These are phyloP conservation scores for Tricholoma flavovirens DNA, from an alignment of 768 basidiomycete genomes.

Conservation along the genomic window DNA sequence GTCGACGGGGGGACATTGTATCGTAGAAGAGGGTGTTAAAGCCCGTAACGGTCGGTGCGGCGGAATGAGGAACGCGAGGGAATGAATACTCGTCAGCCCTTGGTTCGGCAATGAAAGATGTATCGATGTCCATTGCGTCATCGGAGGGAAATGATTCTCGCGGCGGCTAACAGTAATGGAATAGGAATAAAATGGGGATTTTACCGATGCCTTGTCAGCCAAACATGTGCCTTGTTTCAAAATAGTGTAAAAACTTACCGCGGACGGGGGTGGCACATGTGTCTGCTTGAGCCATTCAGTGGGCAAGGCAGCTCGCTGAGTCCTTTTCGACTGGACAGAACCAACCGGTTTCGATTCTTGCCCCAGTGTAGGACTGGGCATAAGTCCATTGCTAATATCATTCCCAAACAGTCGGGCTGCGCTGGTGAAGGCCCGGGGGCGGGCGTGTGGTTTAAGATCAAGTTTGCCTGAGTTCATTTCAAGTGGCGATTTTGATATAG, in stretches of 20 bases:
- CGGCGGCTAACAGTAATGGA: slow-evolving; percentile 27
- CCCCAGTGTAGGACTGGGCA: slow-evolving; percentile 27
- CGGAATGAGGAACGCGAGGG: slow-evolving; percentile 38
- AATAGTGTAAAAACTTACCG: slow-evolving; percentile 18
- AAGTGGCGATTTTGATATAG: slow-evolving; percentile 18
- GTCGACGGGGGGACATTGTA: slow-evolving; percentile 43
- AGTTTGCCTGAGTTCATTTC: slow-evolving; percentile 1
- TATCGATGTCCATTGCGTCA: slow-evolving; percentile 81
- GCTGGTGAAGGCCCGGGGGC: slow-evolving; percentile 64
- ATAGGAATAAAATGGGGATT: not conserved
- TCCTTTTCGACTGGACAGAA: slow-evolving; percentile 46
- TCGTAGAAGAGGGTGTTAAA: slow-evolving; percentile 61
- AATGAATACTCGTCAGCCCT: slow-evolving; percentile 23
- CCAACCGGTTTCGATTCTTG: slow-evolving; percentile 27
- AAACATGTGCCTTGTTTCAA: not conserved
- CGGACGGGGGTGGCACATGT: slow-evolving; percentile 17
- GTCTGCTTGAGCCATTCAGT: slow-evolving; percentile 47
- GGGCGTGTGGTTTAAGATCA: slow-evolving; percentile 24
- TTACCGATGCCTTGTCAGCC: not conserved
- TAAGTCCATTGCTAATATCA: slow-evolving; percentile 58
- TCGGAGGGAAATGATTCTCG: slow-evolving; percentile 42
- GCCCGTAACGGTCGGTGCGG: slow-evolving; percentile 45
- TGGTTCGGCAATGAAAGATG: slow-evolving; percentile 37
- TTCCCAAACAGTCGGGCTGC: slow-evolving; percentile 65
- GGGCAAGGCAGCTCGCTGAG: slow-evolving; percentile 60